Conservation (phyloP, 1,284 basidiomycete species). For the Puccinia brachypodii region DNA sequence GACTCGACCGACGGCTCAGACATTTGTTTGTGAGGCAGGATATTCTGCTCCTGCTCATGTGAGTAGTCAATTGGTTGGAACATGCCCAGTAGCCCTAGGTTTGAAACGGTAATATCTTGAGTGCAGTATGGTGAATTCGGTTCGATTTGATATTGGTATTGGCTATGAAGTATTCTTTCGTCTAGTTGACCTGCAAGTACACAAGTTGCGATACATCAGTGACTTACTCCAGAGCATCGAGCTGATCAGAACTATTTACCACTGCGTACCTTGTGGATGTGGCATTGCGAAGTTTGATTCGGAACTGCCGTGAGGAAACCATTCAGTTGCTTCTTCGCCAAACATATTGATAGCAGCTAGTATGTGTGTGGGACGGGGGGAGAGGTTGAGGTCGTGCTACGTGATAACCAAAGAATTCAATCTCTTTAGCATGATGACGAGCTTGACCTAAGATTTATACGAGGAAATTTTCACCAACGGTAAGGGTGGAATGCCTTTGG, state of each 20-base stretch:
- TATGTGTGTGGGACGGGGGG: background rate
- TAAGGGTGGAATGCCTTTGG: background rate
- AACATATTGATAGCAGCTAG: constrained; percentile 14
- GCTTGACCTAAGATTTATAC: background rate
- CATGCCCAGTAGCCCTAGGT: background rate
- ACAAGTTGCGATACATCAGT: background rate
- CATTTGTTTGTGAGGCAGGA: background rate
- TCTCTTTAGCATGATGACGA: background rate
- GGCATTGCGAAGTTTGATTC: background rate
- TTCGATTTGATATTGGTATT: background rate
- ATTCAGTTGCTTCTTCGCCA: background rate
- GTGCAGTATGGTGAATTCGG: background rate
- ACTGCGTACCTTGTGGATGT: background rate
- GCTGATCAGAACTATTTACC: background rate
- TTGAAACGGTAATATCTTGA: background rate
- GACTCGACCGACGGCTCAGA: background rate
- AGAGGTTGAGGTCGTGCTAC: background rate
- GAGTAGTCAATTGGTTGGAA: background rate
- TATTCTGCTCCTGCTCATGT: background rate
- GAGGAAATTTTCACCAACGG: background rate
- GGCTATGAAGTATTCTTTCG: background rate
- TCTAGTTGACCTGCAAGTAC: background rate
- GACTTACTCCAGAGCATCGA: background rate
- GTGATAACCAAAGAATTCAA: background rate
- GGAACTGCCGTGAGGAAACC: background rate